Evolutionary conservation across 2,329 filamentous ascomycete genomes (phyloP), one percentile per base, ranked within the genome.

Genomic region (Xylariaceae sp.): DNA sequence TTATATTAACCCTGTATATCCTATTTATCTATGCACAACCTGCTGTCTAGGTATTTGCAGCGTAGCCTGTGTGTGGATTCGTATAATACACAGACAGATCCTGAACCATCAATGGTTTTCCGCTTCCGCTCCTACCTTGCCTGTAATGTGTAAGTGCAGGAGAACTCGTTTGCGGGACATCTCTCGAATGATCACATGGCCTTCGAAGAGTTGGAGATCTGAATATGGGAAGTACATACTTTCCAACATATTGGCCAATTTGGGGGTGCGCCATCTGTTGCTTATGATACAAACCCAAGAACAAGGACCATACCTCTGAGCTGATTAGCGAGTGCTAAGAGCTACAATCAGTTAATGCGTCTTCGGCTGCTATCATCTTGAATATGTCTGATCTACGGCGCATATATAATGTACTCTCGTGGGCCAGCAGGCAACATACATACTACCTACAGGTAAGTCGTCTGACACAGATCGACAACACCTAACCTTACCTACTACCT

Each of bases 11-110:
- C 51, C 32, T 59, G 47, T 59, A 60, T 61, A 59, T 55, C 51
- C 49, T 56, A 48, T 60, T 56, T 65, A 67, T 69, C 67, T 69
- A 67, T 65, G 68, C 66, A 67, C 56, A 59, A 63, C 49, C 39
- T 60, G 51, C 50, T 48, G 47, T 57, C 59, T 59, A 51, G 51
- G 55, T 52, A 39, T 56, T 53, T 44, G 53, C 55, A 57, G 41
- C 59, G 44, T 60, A 58, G 56, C 60, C 56, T 61, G 39, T 64
- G 60, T 63, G 64, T 68, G 63, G 57, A 62, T 51, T 36, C 67
- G 66, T 68, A 67, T 55, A 55, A 64, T 63, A 67, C 49, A 37
- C 49, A 54, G 61, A 43, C 21, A 30, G 30, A 19, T 34, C 47
- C 36, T 48, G 45, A 51, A 42, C 12, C 22, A 54, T 7, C 40